Conservation (phyloP, 306 rosid species). For the Betula pendula region DNA sequence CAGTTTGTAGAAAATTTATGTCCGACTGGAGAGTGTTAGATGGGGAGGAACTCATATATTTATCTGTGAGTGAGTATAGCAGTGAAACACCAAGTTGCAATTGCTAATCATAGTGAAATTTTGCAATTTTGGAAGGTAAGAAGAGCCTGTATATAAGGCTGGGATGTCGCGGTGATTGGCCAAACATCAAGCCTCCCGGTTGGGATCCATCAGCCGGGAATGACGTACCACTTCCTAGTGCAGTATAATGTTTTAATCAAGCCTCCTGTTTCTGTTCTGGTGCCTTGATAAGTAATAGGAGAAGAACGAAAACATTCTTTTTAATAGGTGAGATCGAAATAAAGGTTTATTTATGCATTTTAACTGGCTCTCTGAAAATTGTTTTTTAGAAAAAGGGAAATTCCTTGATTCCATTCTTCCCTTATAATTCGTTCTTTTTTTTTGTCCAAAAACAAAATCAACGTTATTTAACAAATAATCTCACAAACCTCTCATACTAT, state of each 20-base stretch:
- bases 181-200: slow-evolving; percentile 90
- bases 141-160: slow-evolving; percentile 82
- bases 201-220: slow-evolving; percentile 81
- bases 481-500: background rate
- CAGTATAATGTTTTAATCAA: no score
- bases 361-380: background rate
- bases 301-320: background rate
- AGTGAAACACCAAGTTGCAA: background rate
- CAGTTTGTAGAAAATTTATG: no score
- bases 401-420: background rate
- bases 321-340: background rate
- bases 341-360: background rate
- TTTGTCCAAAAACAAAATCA: no score
- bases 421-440: background rate
- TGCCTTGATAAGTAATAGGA: no score
- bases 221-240: slow-evolving; percentile 20
- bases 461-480: no score
- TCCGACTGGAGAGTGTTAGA: no score
- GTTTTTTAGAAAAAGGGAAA: no score
- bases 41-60: no score
- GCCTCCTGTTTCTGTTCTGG: background rate
- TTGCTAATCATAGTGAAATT: background rate
- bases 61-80: background rate
- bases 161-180: slow-evolving; percentile 99
- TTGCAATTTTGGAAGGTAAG: slow-evolving; percentile 50